Conservation (phyloP, 495 filamentous ascomycete genomes). For the Tuber umbilicatum region DNA sequence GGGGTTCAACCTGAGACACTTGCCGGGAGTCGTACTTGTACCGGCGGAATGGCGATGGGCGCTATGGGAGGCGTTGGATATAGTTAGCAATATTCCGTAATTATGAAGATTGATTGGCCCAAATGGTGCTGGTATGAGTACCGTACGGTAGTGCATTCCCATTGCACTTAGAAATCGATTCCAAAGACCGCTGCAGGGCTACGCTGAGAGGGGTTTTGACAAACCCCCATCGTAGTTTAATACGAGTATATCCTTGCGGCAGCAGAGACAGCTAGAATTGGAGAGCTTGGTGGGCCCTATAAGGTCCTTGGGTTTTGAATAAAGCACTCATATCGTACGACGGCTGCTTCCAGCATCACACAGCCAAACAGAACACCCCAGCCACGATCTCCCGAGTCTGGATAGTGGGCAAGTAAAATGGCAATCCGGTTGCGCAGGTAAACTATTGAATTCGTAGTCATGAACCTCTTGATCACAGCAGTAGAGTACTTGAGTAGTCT, state of each 20-base stretch:
- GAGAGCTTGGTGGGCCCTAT: neutral
- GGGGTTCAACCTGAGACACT: neutral
- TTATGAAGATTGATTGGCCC: neutral
- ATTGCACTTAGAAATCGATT: neutral
- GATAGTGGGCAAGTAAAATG: neutral
- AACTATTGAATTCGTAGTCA: neutral
- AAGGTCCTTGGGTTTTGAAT: neutral
- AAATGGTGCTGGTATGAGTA: no score
- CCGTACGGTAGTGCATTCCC: neutral
- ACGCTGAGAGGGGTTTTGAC: neutral
- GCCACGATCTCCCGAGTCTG: neutral
- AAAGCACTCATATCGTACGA: neutral
- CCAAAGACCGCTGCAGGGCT: neutral
- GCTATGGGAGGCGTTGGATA: neutral
- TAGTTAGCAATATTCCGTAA: no score
- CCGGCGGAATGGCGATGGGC: no score
- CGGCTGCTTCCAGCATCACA: neutral
- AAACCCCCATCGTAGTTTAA: neutral
- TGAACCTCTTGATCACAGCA: neutral
- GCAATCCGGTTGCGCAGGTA: neutral
- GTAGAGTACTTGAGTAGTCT: neutral
- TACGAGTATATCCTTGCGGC: neutral
- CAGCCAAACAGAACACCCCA: neutral
- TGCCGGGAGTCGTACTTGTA: neutral
- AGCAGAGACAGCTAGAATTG: neutral